A percentile compares a stretch with the other conserved stretches of the same genome.
Conservation (phyloP, 2,329 filamentous ascomycete genomes). For the Fusarium sp. region DNA sequence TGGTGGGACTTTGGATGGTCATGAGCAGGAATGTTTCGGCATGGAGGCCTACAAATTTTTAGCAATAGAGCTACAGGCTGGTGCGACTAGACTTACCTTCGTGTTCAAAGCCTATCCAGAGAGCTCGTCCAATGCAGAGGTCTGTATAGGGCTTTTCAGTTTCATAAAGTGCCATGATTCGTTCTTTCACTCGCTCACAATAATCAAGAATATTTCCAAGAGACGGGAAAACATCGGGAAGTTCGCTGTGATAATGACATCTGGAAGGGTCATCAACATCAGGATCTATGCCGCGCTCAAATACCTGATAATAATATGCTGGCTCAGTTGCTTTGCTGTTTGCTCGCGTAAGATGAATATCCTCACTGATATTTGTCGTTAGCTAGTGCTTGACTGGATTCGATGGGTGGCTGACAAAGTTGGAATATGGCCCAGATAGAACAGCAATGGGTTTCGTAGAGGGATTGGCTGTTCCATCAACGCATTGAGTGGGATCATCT, state of each 20-base stretch:
- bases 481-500: conserved; percentile 11
- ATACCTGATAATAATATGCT: conserved; percentile 14
- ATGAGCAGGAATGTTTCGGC: conserved; percentile 33
- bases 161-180: conserved; percentile 11
- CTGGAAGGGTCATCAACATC: conserved; percentile 25
- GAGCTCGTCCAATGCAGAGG: conserved; percentile 11
- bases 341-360: conserved; percentile 24
- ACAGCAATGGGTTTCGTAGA: conserved; percentile 24
- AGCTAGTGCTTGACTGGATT: fast-evolving
- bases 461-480: conserved; percentile 36
- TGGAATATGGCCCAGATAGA: conserved; percentile 33
- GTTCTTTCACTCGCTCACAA: conserved; percentile 19
- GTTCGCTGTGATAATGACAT: conserved; percentile 34
- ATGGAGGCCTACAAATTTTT: conserved; percentile 14
- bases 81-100: neutral
- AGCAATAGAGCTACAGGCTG: neutral
- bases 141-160: neutral
- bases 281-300: conserved; percentile 22
- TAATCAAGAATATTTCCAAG: conserved; percentile 21
- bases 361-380: conserved; percentile 3
- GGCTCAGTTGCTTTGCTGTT: conserved; percentile 2
- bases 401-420: conserved; percentile 10
- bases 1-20: conserved; percentile 24
- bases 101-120: conserved; percentile 39
- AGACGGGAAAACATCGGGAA: conserved; percentile 22